A percentile compares a stretch with the other conserved stretches of the same genome.
Conservation (phyloP, 2,329 filamentous ascomycete species). For the Neurospora sp. region DNA sequence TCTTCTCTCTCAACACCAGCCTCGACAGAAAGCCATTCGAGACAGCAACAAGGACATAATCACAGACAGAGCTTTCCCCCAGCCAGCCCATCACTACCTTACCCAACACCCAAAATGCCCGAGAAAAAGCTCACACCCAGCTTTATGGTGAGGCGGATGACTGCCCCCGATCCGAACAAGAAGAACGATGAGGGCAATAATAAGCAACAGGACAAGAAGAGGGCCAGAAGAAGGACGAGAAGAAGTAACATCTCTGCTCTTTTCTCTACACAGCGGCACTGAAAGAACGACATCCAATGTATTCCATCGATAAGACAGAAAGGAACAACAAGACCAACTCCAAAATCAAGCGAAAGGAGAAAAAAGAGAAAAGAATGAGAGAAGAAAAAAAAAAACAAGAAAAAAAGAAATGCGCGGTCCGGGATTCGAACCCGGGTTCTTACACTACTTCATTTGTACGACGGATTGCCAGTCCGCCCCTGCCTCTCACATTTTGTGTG, state of each 20-base stretch:
- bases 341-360: not conserved
- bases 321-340: not conserved
- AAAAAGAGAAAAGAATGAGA: not conserved
- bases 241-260: not conserved
- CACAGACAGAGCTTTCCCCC: not conserved
- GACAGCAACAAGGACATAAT: not conserved
- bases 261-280: not conserved
- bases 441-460: not conserved
- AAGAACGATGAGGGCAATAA: not conserved
- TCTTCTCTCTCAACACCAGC: not conserved
- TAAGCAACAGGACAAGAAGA: not conserved
- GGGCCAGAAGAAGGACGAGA: not conserved
- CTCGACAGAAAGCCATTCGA: not conserved
- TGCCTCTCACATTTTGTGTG: not conserved
- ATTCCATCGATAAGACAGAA: not conserved
- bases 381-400: not conserved
- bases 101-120: not conserved
- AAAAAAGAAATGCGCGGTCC: not conserved
- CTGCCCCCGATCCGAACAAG: not conserved
- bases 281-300: not conserved
- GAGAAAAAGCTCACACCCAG: not conserved
- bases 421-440: not conserved
- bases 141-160: not conserved
- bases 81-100: not conserved
- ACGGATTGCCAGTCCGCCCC: not conserved